Conservation (phyloP, 1,139 yeast species). For the Geotrichum bryndzae region DNA sequence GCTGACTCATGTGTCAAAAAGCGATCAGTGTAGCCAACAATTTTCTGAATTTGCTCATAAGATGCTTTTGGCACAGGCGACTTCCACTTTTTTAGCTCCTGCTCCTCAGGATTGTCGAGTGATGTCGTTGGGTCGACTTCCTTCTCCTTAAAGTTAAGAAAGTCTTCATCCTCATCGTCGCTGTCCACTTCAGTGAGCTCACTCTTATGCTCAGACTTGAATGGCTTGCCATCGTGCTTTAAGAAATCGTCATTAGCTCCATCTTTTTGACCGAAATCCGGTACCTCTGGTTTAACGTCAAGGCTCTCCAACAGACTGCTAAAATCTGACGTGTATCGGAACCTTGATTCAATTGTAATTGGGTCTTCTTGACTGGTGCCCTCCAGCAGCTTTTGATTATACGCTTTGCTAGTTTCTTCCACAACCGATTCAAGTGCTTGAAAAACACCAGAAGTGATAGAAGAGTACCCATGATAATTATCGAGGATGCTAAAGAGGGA, state of each 20-base stretch:
- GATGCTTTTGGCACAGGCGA: constrained; percentile 57
- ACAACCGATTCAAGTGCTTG: constrained; percentile 62
- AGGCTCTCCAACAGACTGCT: constrained; percentile 24
- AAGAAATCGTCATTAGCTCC: constrained; percentile 40
- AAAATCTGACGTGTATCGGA: constrained; percentile 18
- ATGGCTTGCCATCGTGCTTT: constrained; percentile 24
- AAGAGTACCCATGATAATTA: constrained; percentile 73
- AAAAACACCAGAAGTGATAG: constrained; percentile 68
- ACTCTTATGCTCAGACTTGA: constrained; percentile 26
- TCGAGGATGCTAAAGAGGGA: constrained; percentile 75
- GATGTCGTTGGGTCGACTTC: constrained; percentile 26
- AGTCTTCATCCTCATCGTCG: constrained; percentile 28
- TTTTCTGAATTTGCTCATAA: constrained; percentile 53
- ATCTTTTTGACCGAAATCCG: constrained; percentile 21
- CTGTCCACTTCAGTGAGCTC: constrained; percentile 21
- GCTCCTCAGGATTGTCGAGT: constrained; percentile 29
- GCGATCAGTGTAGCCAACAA: constrained; percentile 64
- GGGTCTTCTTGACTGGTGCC: constrained; percentile 3
- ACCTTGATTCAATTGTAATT: constrained; percentile 8
- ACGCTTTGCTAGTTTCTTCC: constrained; percentile 45
- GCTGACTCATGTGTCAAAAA: constrained; percentile 64
- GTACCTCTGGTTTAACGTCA: constrained; percentile 14
- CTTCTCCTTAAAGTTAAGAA: constrained; percentile 23
- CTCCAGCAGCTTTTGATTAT: constrained; percentile 17
- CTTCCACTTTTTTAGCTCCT: constrained; percentile 45